These are phyloP conservation scores for Calonectria pteridis DNA, from an alignment of 2,329 filamentous ascomycete genomes.

Conservation along the genomic window DNA sequence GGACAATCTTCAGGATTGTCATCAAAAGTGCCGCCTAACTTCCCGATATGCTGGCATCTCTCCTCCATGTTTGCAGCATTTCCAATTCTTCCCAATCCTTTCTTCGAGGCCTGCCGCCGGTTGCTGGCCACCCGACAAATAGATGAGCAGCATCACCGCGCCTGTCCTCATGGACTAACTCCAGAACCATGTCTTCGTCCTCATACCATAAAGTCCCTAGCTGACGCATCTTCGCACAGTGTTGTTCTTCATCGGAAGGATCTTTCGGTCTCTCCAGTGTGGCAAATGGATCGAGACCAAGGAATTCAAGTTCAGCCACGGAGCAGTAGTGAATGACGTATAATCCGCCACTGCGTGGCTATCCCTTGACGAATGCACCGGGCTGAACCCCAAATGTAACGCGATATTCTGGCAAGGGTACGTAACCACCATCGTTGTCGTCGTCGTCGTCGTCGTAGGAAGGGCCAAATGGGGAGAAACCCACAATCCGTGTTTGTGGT, in stretches of 20 bases:
- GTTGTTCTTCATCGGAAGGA: neutral
- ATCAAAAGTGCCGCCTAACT: neutral
- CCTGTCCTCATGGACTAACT: neutral
- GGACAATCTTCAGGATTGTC: neutral
- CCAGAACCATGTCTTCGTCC: neutral
- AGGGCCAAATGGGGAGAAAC: neutral
- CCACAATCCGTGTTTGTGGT: neutral
- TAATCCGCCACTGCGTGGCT: neutral
- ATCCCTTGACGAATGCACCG: neutral
- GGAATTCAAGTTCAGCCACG: neutral
- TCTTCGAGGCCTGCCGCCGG: neutral
- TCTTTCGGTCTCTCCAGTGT: neutral
- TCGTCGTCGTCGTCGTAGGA: neutral
- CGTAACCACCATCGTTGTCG: neutral
- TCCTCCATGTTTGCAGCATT: neutral
- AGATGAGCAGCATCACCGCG: neutral
- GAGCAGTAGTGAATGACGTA: neutral
- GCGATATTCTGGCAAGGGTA: neutral
- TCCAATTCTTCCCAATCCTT: neutral
- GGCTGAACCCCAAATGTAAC: neutral
- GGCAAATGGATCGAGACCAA: neutral
- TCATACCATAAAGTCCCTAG: neutral
- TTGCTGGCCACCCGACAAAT: neutral
- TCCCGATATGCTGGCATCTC: neutral
- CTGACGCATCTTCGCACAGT: neutral